phyloP scores from a whole-genome alignment of 208 protist species.

The Crithidia bombi region DNA sequence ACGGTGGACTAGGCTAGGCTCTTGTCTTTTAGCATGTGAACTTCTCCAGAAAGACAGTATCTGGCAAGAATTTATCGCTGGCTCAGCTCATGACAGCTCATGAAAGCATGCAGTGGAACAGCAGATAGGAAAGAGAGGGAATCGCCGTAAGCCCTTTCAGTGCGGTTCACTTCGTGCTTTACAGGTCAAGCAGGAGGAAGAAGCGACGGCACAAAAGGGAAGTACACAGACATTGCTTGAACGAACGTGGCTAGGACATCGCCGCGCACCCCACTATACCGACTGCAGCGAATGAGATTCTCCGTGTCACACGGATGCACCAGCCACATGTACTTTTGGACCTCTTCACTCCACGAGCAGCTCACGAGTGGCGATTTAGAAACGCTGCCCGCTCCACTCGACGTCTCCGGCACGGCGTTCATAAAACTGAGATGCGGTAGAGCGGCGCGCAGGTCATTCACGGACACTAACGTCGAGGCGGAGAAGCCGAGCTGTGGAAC shows the following conservation, averaged over 20 bases:
- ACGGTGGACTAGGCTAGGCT: too few species aligned
- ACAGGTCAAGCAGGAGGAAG: slow-evolving; percentile 7
- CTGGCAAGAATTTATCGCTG: too few species aligned
- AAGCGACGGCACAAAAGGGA: slow-evolving; percentile 18
- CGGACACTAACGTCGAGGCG: slow-evolving; percentile 16
- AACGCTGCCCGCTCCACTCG: neutral
- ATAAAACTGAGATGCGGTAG: slow-evolving; percentile 32
- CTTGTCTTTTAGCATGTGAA: too few species aligned
- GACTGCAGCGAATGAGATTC: slow-evolving; percentile 32
- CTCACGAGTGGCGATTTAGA: slow-evolving; percentile 30
- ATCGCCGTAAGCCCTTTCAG: too few species aligned
- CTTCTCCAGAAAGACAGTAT: too few species aligned
- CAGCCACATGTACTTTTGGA: slow-evolving; percentile 48
- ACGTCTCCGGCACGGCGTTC: neutral
- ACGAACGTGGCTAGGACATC: slow-evolving; percentile 55
- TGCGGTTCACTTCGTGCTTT: neutral
- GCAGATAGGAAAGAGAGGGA: too few species aligned
- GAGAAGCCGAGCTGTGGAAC: slow-evolving; percentile 58
- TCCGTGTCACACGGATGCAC: slow-evolving; percentile 67
- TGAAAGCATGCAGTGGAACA: too few species aligned
- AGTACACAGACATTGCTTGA: slow-evolving; percentile 28
- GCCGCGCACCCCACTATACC: slow-evolving; percentile 27
- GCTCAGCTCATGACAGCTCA: too few species aligned
- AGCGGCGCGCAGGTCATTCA: slow-evolving; percentile 25
- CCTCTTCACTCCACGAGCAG: slow-evolving; percentile 51